phyloP scores from a whole-genome alignment of 2,329 filamentous ascomycete genomes.

The Thermothelomyces thermophilus region DNA sequence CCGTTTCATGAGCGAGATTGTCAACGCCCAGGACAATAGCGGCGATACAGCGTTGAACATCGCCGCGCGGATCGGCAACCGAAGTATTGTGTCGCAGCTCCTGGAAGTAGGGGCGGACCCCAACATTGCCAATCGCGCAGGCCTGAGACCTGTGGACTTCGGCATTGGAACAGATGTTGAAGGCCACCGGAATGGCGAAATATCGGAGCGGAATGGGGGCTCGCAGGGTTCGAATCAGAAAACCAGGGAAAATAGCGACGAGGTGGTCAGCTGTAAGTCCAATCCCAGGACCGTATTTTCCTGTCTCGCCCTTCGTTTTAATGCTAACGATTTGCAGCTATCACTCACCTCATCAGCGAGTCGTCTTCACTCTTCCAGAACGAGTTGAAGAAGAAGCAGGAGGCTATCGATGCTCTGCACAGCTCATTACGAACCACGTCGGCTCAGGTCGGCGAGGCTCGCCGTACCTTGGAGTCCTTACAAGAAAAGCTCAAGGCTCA shows the following conservation, averaged over 20 bases:
- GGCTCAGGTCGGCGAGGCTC: constrained; percentile 68
- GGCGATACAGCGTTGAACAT: constrained; percentile 94
- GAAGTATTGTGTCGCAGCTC: constrained; percentile 92
- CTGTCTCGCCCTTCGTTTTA: not conserved
- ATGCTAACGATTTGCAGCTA: constrained; percentile 47
- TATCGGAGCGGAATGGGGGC: constrained; percentile 38
- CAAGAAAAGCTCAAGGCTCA: constrained; percentile 58
- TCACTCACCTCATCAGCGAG: constrained; percentile 73
- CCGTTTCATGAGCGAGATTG: constrained; percentile 93
- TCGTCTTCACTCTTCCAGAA: constrained; percentile 72
- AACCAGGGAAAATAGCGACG: constrained; percentile 67
- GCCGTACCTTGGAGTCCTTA: constrained; percentile 64
- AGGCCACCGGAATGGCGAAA: constrained; percentile 37
- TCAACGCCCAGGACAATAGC: constrained; percentile 88
- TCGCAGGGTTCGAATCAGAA: constrained; percentile 43
- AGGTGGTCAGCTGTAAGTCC: constrained; percentile 69
- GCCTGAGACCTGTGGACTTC: constrained; percentile 86
- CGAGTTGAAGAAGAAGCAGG: constrained; percentile 77
- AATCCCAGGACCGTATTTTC: not conserved
- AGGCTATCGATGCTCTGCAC: constrained; percentile 75
- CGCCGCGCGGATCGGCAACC: constrained; percentile 85
- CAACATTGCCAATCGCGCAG: constrained; percentile 84
- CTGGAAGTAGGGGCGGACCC: constrained; percentile 92
- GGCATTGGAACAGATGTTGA: constrained; percentile 64
- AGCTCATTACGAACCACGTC: constrained; percentile 74